Evolutionary conservation across 208 protist species (phyloP), one percentile per base, ranked within the genome.

Genomic region (Leptomonas seymouri): DNA sequence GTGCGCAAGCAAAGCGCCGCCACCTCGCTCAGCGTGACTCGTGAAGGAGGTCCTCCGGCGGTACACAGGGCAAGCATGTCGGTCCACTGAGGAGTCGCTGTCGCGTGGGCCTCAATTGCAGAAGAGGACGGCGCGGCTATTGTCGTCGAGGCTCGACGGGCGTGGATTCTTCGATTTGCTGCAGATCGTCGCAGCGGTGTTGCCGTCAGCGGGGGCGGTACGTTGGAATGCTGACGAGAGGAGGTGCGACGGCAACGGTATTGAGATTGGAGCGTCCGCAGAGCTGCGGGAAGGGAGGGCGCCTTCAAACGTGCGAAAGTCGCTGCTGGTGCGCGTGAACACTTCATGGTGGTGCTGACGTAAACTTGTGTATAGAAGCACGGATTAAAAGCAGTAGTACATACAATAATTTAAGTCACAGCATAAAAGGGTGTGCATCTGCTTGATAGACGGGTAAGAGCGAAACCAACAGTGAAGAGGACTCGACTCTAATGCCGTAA

Each of bases 1-100:
- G 34, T 23, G 12, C 41, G 21, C 46, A 87, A 53, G 61, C 77
- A 91, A 21, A 64, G 42, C 25, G 45, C 59, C 3, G 72, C 66
- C 6, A 51, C 51, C 44, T 87, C 82, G 27, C 67, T 39, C 28
- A 87, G 23, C 2, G 72, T 67, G 16, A 81, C 59, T 0, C 70
- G 67, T 27, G 79, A 71, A 16, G 60, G 53, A 23, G 59, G 25
- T 11, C 50, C 9, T 0, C 34, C 42, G 15, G 49, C 15, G 25
- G n/a, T 21, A 34, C 25, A 41, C 23, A 51, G 31, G 14, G 67
- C 31, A 3, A 75, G 71, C 36, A 72, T 25, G 60, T 64, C 51
- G 3, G 59, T 68, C 65, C 69, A 81, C 14, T 50, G 61, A 23
- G 41, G 18, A 4, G 28, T 23, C 20, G 44, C 14, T 16, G 45